Evolutionary conservation across 106 monocot species (phyloP).

Genomic region (Xerophyta viscosa): DNA sequence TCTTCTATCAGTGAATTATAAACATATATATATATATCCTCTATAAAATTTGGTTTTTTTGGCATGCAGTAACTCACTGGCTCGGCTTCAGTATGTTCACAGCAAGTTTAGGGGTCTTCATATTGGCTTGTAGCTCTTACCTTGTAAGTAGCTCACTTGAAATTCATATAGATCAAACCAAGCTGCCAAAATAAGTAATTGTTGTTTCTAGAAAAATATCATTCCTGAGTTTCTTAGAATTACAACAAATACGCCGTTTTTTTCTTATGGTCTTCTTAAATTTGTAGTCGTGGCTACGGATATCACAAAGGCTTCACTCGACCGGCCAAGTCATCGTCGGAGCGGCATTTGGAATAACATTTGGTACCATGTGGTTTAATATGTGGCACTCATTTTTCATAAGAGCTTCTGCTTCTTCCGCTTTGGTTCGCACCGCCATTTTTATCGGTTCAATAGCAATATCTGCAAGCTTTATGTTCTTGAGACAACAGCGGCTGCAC

Average conservation of each 20-base stretch:
- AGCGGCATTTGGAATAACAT: constrained; percentile 45
- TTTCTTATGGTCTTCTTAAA: background rate
- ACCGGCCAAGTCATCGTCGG: constrained; percentile 66
- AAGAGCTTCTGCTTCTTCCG: constrained; percentile 42
- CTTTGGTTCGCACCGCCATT: constrained; percentile 46
- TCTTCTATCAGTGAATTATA: too few species aligned
- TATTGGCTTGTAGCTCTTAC: constrained; percentile 36
- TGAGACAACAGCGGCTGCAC: too few species aligned
- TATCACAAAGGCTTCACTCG: constrained; percentile 75
- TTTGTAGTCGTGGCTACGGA: constrained; percentile 79
- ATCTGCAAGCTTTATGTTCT: too few species aligned
- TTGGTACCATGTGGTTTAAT: constrained; percentile 55
- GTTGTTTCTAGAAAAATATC: too few species aligned
- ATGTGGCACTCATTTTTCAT: constrained; percentile 61
- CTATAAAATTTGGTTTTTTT: too few species aligned
- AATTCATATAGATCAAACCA: too few species aligned
- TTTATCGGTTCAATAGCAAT: too few species aligned
- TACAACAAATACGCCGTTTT: background rate
- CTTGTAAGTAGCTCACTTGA: constrained; percentile 40
- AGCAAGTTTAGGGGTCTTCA: constrained; percentile 17
- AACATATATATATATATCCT: too few species aligned
- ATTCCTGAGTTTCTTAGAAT: too few species aligned
- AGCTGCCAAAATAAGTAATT: too few species aligned
- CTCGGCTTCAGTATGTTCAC: constrained; percentile 36
- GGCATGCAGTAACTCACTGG: constrained; percentile 40